Evolutionary conservation across 768 basidiomycete genomes (phyloP), one percentile per base, ranked within the genome.

Genomic region (Mycena venus): DNA sequence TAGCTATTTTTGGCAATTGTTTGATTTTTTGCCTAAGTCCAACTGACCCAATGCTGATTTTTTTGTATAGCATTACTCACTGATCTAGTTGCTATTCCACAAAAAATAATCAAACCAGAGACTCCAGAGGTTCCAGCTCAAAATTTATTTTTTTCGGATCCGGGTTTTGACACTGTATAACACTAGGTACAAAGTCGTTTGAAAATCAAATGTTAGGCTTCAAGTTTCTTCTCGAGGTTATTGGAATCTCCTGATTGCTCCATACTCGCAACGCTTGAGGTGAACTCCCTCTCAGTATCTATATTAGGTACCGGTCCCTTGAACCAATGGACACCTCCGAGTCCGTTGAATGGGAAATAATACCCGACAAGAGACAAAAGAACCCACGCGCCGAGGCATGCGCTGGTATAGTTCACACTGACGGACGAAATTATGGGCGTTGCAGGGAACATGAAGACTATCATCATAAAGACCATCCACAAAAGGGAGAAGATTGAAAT

Each of bases 141-240:
- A n/a, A n/a, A n/a, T n/a, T n/a, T n/a, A n/a, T n/a, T n/a, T n/a
- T n/a, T n/a, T n/a, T n/a, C n/a, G n/a, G n/a, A n/a, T n/a, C n/a
- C n/a, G n/a, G n/a, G n/a, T n/a, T n/a, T n/a, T n/a, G n/a, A n/a
- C n/a, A n/a, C n/a, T 62, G 44, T 62, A 27, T 62, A 61, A 61
- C 60, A 25, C 60, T 44, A 61, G 40, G 60, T 40, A 61, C 40
- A 61, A 61, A 61, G 60, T 25, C 59, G 36, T 40, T 60, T 60
- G 59, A 44, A 61, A 61, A 61, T 44, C 60, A 61, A 62, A 42
- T 44, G 60, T 62, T 44, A 62, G 60, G 60, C 40, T 29, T n/a
- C n/a, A n/a, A n/a, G n/a, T n/a, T 62, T 27, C 40, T 44, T 60
- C 36, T 60, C 59, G 59, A 60, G 59, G 36, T 60, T 58, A 58